Percentiles rank a stretch among this genome's conserved stretches.
These are phyloP conservation scores for Bipolaris cookei DNA, from an alignment of 2,329 filamentous ascomycete genomes.

Conservation along the genomic window DNA sequence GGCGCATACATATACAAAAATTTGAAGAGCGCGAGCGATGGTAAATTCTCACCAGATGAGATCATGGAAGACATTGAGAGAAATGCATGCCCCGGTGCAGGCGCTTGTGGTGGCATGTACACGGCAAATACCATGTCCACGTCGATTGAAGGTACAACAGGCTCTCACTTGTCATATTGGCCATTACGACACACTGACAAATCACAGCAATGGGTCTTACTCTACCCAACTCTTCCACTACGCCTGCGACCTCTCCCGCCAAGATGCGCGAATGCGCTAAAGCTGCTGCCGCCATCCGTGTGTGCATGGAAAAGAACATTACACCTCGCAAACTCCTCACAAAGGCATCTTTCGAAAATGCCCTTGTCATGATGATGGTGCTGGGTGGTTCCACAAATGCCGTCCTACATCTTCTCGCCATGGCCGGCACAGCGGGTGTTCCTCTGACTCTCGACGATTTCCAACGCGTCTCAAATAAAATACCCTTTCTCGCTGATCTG, in stretches of 20 bases:
- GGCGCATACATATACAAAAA: conserved; percentile 82
- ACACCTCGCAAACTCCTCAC: conserved; percentile 81
- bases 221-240: conserved; percentile 83
- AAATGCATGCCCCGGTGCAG: conserved; percentile 77
- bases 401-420: conserved; percentile 86
- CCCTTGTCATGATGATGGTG: conserved; percentile 87
- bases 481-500: conserved; percentile 84
- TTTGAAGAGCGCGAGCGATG: conserved; percentile 72
- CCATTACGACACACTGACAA: conserved; percentile 4
- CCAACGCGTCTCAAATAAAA: conserved; percentile 79
- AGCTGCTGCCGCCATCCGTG: conserved; percentile 76
- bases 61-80: conserved; percentile 83
- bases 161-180: neutral
- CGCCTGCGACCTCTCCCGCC: conserved; percentile 77
- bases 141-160: conserved; percentile 68
- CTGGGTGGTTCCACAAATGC: conserved; percentile 91
- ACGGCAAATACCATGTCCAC: conserved; percentile 95
- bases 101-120: conserved; percentile 91
- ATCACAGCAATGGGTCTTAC: conserved; percentile 76
- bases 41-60: conserved; percentile 72
- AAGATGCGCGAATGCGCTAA: conserved; percentile 88
- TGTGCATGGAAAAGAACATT: conserved; percentile 83
- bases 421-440: conserved; percentile 84
- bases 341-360: conserved; percentile 83
- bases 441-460: conserved; percentile 81